These are phyloP conservation scores for Populus hybrid DNA, from an alignment of 441 rosid species.

Conservation along the genomic window DNA sequence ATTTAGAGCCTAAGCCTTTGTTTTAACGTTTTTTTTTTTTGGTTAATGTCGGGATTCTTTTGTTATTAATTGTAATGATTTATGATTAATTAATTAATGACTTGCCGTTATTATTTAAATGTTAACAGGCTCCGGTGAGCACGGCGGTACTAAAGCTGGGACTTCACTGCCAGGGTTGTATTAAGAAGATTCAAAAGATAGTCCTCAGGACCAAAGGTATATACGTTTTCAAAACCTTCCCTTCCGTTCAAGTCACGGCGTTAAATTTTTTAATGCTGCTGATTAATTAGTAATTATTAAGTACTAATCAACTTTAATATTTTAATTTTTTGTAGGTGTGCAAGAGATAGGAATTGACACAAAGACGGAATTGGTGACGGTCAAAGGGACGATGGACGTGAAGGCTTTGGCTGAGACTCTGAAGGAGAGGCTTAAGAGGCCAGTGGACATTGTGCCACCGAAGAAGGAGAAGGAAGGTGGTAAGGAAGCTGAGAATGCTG, in stretches of 20 bases:
- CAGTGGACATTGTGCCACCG: conserved; percentile 68
- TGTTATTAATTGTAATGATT: background rate
- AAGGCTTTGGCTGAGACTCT: conserved; percentile 48
- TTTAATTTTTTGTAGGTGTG: conserved; percentile 42
- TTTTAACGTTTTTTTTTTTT: background rate
- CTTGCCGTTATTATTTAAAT: background rate
- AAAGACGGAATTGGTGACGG: conserved; percentile 64
- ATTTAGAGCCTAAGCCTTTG: background rate
- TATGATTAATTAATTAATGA: background rate
- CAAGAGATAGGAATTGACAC: conserved; percentile 44
- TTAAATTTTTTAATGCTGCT: background rate
- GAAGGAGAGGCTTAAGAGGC: conserved; percentile 52
- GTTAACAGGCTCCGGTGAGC: conserved; percentile 49
- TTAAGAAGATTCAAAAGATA: conserved; percentile 51
- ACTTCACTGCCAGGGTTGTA: conserved; percentile 70
- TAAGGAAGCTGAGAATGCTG: background rate
- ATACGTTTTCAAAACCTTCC: background rate
- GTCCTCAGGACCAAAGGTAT: conserved; percentile 51
- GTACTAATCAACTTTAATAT: background rate
- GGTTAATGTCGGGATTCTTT: background rate
- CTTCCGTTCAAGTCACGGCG: background rate
- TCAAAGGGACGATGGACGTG: conserved; percentile 79
- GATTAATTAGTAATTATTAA: background rate
- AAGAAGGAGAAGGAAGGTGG: conserved; percentile 61
- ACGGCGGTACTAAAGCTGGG: conserved; percentile 70